phyloP scores from a whole-genome alignment of 305 asterid genomes.

The Fraxinus sp. region DNA sequence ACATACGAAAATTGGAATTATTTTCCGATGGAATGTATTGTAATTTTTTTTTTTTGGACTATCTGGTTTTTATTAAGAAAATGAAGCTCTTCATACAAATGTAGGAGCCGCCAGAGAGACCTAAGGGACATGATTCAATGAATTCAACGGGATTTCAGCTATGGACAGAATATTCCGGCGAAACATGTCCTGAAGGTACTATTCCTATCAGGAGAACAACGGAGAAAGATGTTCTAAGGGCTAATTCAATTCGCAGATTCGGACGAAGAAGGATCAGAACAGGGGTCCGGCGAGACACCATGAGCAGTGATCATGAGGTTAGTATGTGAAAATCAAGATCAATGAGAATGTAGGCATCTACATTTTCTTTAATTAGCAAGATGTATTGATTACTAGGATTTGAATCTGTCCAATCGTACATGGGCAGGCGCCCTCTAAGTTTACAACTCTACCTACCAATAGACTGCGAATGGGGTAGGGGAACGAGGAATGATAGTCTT shows the following conservation, averaged over 20 bases:
- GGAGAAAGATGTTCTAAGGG: conserved; percentile 64
- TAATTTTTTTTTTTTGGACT: not conserved
- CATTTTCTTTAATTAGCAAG: not conserved
- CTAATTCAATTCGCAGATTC: conserved; percentile 49
- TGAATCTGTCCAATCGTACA: not conserved
- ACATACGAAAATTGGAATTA: not conserved
- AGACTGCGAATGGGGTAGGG: not conserved
- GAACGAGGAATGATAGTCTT: not conserved
- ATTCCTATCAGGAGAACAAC: conserved; percentile 74
- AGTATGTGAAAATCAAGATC: conserved; percentile 1
- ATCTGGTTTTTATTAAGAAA: not conserved
- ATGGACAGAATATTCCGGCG: conserved; percentile 56
- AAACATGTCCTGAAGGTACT: conserved; percentile 71
- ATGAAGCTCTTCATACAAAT: not conserved
- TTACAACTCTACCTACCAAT: not conserved
- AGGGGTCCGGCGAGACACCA: conserved; percentile 64
- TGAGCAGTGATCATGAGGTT: conserved; percentile 80
- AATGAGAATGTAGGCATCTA: not conserved
- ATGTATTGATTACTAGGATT: not conserved
- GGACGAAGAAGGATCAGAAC: conserved; percentile 50
- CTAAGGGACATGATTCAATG: conserved; percentile 40
- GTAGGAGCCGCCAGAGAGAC: conserved; percentile 83
- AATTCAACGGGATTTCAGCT: conserved; percentile 42
- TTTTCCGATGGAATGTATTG: not conserved
- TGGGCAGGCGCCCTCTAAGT: not conserved